A percentile compares a stretch with the other conserved stretches of the same genome.
Conservation (phyloP, 805 yeast genomes). For the Sugiyamaella smithiae region DNA sequence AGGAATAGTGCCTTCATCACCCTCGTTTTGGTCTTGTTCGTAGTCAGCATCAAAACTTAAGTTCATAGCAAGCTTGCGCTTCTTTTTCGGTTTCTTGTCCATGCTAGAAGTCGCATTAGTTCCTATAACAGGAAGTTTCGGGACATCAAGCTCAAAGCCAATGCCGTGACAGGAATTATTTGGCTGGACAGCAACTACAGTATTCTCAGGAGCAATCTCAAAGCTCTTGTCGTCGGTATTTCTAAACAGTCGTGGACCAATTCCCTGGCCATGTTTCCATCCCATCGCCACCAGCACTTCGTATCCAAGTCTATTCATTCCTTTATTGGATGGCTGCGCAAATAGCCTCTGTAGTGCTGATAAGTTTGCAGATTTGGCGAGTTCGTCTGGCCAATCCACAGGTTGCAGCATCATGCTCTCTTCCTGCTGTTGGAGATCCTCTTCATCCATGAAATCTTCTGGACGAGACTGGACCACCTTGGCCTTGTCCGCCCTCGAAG, state of each 20-base stretch:
- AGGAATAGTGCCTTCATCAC: constrained; percentile 18
- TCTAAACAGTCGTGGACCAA: constrained; percentile 69
- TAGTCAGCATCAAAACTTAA: constrained; percentile 25
- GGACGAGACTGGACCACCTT: constrained; percentile 15
- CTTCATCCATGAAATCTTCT: constrained; percentile 37
- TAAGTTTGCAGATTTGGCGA: background rate
- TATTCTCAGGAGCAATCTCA: constrained; percentile 21
- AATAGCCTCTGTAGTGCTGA: constrained; percentile 1
- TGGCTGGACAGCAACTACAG: constrained; percentile 2
- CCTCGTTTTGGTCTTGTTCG: constrained; percentile 27
- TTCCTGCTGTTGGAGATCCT: constrained; percentile 29
- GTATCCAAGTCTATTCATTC: constrained; percentile 63
- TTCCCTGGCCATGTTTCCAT: constrained; percentile 77
- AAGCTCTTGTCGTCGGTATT: constrained; percentile 34
- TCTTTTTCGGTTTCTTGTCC: constrained; percentile 10
- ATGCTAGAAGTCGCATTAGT: background rate
- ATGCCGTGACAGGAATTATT: constrained; percentile 18
- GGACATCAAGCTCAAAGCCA: constrained; percentile 21
- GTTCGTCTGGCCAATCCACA: constrained; percentile 8
- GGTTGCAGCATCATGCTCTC: constrained; percentile 20
- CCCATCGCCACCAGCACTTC: constrained; percentile 69
- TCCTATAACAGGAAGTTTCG: constrained; percentile 5
- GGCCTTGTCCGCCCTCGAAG: constrained; percentile 22
- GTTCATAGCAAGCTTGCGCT: constrained; percentile 23
- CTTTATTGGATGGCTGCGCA: background rate